Base-by-base conservation (phyloP, 768 basidiomycete genomes). In the Asterophora parasitica region DNA sequence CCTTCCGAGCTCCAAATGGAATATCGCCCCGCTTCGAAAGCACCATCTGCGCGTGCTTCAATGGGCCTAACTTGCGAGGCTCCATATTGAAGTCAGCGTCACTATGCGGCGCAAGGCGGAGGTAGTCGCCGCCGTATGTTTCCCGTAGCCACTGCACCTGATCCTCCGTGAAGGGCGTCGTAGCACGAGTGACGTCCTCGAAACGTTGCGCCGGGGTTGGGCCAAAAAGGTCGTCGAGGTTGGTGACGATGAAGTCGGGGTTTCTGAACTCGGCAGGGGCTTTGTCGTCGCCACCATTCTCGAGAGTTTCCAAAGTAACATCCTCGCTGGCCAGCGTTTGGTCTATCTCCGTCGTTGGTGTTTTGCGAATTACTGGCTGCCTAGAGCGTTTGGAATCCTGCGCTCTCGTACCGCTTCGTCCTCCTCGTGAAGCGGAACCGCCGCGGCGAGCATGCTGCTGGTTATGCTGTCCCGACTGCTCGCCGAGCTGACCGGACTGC, bases 81-180 rank as follows among this genome's bases (percentile, higher is more conserved):
- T 62, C 46, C 7, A 58, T 56, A 17, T 59, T 41, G 37, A 58
- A 72, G 46, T 63, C 57, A 36, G 57, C 53, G 7, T 61, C 53
- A 19, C 53, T 38, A 9, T 49, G 47, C 7, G 70, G 65, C 37
- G 74, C 59, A 52, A 75, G 77, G 31, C 70, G 70, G 12, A 71
- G 63, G 54, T 84, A 85, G 53, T 79, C 74, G 23, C 80, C 79
- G 4, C 68, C 76, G 12, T 63, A 49, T 19, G 39, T 48, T 56
- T 78, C 51, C 10, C 47, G 53, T 45, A 54, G 26, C 37, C 41
- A 45, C 27, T 45, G 54, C 8, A 42, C 34, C 13, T 54, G 53
- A 16, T 42, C 36, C 19, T 28, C 20, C 23, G 44, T 31, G 31
- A 48, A 44, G 15, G 37, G 28, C 4, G 19, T 23, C 23, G 15